Evolutionary conservation across 768 basidiomycete genomes (phyloP).

Genomic region (Sporobolomyces phaffii): DNA sequence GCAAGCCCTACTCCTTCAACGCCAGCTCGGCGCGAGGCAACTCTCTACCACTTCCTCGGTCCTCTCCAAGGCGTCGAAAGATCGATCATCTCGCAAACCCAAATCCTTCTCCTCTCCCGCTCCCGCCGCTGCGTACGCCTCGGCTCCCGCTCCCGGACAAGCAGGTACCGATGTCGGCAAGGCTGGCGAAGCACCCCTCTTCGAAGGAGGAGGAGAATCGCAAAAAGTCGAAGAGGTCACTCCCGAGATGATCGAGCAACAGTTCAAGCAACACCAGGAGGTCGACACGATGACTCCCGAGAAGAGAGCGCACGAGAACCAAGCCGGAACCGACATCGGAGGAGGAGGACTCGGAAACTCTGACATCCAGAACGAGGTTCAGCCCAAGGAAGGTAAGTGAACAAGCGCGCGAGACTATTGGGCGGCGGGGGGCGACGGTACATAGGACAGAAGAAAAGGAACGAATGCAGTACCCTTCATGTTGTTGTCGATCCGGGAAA

Average conservation of each 20-base stretch:
- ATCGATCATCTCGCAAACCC: constrained; percentile 4
- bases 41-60: constrained; percentile 11
- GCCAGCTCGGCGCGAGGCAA: background rate
- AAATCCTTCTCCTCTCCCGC: constrained; percentile 1
- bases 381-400: background rate
- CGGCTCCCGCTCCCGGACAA: background rate
- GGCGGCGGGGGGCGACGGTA: background rate
- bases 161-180: constrained; percentile 20
- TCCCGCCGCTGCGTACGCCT: background rate
- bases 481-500: background rate
- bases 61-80: constrained; percentile 8
- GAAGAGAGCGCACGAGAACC: constrained; percentile 6
- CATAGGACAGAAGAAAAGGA: background rate
- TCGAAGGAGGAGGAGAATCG: background rate
- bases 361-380: background rate
- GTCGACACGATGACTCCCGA: background rate
- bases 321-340: constrained; percentile 17
- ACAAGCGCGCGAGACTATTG: background rate
- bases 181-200: background rate
- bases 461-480: background rate
- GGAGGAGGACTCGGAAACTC: background rate
- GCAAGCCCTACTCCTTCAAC: background rate
- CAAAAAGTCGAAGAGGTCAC: background rate
- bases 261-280: constrained; percentile 4
- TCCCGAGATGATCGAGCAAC: constrained; percentile 13